Percentiles rank a stretch among this genome's conserved stretches.
Conservation (phyloP, 805 yeast genomes). For the Candida nemodendra region DNA sequence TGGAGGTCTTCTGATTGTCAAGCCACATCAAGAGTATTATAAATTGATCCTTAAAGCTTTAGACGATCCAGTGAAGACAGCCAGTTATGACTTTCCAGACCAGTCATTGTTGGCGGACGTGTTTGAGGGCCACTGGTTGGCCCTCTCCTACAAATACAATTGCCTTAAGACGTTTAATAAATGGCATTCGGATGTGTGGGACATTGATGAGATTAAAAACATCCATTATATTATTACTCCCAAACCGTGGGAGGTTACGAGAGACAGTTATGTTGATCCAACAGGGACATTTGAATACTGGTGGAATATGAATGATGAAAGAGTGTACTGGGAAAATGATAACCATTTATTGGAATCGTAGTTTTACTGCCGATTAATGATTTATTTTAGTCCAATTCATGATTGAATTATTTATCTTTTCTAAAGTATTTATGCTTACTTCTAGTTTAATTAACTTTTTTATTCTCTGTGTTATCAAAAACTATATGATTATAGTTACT, state of each 20-base stretch:
- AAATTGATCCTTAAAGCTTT: slow-evolving; percentile 42
- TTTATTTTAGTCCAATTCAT: too few relatives aligned
- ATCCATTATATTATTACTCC: slow-evolving; percentile 58
- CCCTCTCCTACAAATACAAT: slow-evolving; percentile 52
- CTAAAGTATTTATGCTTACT: slow-evolving; percentile 1
- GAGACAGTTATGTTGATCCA: slow-evolving; percentile 34
- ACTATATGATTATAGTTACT: too few relatives aligned
- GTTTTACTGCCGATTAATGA: too few relatives aligned
- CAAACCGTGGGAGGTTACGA: slow-evolving; percentile 56
- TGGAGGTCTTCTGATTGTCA: slow-evolving; percentile 56
- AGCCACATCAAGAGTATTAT: slow-evolving; percentile 40
- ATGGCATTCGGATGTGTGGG: slow-evolving; percentile 48
- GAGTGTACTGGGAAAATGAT: slow-evolving; percentile 22
- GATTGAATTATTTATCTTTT: background rate
- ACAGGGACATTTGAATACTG: slow-evolving; percentile 50
- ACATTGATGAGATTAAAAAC: slow-evolving; percentile 48
- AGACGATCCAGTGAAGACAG: slow-evolving; percentile 35
- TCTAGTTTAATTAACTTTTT: slow-evolving; percentile 1
- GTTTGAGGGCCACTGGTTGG: slow-evolving; percentile 49
- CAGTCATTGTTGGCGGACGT: slow-evolving; percentile 57
- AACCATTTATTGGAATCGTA: too few relatives aligned
- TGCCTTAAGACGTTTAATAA: slow-evolving; percentile 51
- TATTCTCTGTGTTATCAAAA: slow-evolving; percentile 1
- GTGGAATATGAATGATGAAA: slow-evolving; percentile 46
- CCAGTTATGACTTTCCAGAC: slow-evolving; percentile 54